Conservation (phyloP, 2,329 filamentous ascomycete species). For the Nigrospora oryzae region DNA sequence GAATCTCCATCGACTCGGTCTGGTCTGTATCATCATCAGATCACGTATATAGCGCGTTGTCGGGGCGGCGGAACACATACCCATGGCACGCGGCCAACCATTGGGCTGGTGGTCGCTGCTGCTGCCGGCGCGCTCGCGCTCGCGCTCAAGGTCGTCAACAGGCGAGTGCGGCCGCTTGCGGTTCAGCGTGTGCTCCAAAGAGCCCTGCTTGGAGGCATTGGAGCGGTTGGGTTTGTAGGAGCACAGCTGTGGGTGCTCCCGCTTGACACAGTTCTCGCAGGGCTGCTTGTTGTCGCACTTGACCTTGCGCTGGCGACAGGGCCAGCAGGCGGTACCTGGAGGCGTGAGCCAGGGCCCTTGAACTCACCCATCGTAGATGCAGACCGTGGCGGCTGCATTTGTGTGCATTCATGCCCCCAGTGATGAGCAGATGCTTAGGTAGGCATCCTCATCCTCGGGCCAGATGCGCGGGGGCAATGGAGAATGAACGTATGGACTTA, state of each 20-base stretch:
- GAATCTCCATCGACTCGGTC: slow-evolving; percentile 7
- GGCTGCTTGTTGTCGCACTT: slow-evolving; percentile 63
- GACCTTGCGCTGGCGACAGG: slow-evolving; percentile 59
- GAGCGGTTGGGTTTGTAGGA: slow-evolving; percentile 57
- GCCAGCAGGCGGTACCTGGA: slow-evolving; percentile 56
- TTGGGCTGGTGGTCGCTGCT: slow-evolving; percentile 24
- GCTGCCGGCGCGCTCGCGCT: slow-evolving; percentile 12
- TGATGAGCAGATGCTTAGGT: too few relatives aligned
- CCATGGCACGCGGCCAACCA: slow-evolving; percentile 21
- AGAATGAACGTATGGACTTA: slow-evolving; percentile 26
- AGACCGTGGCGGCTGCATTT: too few relatives aligned
- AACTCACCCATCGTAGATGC: too few relatives aligned
- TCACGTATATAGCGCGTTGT: neutral
- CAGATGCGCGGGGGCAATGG: neutral
- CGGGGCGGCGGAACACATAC: slow-evolving; percentile 9
- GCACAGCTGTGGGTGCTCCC: slow-evolving; percentile 56
- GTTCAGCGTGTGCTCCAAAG: slow-evolving; percentile 15
- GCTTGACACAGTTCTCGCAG: slow-evolving; percentile 60
- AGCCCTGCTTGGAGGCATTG: slow-evolving; percentile 24
- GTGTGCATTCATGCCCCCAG: too few relatives aligned
- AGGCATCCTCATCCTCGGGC: too few relatives aligned
- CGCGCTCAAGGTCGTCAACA: slow-evolving; percentile 25
- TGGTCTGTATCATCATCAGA: neutral
- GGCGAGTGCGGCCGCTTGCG: slow-evolving; percentile 36
- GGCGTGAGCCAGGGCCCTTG: neutral